These are phyloP conservation scores for Lumnitzera racemosa DNA, from an alignment of 345 rosid species.

Conservation along the genomic window DNA sequence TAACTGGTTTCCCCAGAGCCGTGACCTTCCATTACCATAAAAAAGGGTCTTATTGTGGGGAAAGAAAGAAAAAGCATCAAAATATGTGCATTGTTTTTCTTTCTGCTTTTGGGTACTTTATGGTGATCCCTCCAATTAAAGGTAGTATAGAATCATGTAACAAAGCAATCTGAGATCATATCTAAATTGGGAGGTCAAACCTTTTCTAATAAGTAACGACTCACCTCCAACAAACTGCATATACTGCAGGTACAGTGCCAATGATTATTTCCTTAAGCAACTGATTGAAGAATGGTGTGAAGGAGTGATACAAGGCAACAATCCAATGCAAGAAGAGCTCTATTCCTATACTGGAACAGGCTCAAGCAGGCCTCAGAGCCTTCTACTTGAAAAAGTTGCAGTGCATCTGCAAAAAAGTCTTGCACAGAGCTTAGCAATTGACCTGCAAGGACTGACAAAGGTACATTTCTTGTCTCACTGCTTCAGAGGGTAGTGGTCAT, in stretches of 20 bases:
- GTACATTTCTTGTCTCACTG: conserved; percentile 18
- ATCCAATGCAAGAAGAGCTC: conserved; percentile 25
- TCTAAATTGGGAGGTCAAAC: no score
- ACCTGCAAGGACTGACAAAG: conserved; percentile 78
- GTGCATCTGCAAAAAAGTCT: conserved; percentile 49
- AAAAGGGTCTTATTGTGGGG: no score
- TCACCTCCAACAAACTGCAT: background rate
- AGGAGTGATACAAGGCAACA: conserved; percentile 62
- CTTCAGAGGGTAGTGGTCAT: no score
- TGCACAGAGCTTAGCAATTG: conserved; percentile 50
- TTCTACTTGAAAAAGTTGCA: conserved; percentile 78
- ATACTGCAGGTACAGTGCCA: conserved; percentile 62
- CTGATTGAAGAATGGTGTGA: conserved; percentile 97
- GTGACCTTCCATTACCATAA: no score
- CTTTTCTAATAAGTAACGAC: no score
- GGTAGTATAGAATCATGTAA: no score
- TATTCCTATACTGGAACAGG: conserved; percentile 28
- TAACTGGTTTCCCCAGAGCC: no score
- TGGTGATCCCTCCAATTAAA: no score
- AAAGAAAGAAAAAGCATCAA: no score
- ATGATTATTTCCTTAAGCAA: conserved; percentile 73
- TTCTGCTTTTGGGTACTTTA: no score
- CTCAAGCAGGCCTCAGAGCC: conserved; percentile 39
- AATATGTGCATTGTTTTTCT: no score
- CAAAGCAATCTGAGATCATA: no score